Percentiles rank a stretch among this genome's conserved stretches.
Conservation (phyloP, 148 eudicot species). For the Fagopyrum tataricum region DNA sequence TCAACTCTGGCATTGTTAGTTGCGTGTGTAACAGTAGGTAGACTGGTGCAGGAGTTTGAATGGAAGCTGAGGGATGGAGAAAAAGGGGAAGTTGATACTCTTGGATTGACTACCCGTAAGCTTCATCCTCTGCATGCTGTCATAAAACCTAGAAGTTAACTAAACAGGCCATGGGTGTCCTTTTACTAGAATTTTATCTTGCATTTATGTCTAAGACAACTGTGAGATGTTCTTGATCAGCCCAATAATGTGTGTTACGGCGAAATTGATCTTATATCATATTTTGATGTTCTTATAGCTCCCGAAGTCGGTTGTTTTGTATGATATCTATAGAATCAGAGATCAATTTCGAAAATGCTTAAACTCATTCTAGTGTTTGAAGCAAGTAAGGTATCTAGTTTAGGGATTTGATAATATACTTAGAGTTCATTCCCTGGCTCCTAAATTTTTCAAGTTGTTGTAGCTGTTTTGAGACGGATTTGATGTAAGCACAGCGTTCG, state of each 20-base stretch:
- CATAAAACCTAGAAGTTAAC: constrained; percentile 2
- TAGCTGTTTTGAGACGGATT: too few species aligned
- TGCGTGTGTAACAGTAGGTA: constrained; percentile 34
- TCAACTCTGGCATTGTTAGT: constrained; percentile 35
- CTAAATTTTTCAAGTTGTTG: too few species aligned
- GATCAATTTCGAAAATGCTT: too few species aligned
- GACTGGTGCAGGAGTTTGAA: constrained; percentile 52
- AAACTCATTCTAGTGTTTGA: too few species aligned
- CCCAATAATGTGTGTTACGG: not conserved
- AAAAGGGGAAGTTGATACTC: constrained; percentile 37
- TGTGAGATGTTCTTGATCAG: not conserved
- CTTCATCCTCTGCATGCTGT: constrained; percentile 20
- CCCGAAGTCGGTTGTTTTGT: too few species aligned
- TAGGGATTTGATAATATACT: too few species aligned
- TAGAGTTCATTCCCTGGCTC: too few species aligned
- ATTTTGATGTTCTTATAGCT: too few species aligned
- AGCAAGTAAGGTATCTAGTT: too few species aligned
- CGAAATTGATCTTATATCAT: too few species aligned
- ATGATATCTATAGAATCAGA: too few species aligned
- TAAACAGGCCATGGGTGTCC: not conserved
- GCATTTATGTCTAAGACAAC: not conserved
- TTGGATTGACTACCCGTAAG: constrained; percentile 35
- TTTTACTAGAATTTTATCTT: not conserved
- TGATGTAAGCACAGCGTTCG: too few species aligned
- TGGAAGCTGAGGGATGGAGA: constrained; percentile 47